Evolutionary conservation across 306 rosid genomes (phyloP).

Genomic region (Acacia crassicarpa): DNA sequence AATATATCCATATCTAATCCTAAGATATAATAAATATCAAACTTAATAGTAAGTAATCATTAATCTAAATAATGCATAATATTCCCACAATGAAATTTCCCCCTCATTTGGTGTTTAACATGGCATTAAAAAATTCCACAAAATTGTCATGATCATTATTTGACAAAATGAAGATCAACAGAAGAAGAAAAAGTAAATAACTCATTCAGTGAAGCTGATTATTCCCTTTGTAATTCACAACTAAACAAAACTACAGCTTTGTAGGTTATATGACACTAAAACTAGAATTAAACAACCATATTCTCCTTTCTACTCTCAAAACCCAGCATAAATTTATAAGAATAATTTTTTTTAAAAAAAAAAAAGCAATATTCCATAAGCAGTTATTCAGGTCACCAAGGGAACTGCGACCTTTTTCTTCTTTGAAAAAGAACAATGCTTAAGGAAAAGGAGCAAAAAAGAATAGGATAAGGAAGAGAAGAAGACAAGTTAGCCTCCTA

Average conservation of each 20-base stretch:
- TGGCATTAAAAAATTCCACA: neutral
- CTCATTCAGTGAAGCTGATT: neutral
- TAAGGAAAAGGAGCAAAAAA: neutral
- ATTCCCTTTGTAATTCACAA: neutral
- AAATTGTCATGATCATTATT: neutral
- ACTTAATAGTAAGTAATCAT: too few relatives aligned
- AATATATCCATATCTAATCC: too few relatives aligned
- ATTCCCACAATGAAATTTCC: neutral
- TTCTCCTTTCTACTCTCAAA: neutral
- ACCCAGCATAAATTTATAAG: neutral
- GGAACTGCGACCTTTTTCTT: neutral
- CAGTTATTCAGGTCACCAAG: constrained; percentile 2
- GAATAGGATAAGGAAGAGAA: neutral
- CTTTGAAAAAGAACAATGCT: neutral
- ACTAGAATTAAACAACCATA: neutral
- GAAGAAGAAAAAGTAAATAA: neutral
- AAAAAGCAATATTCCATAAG: neutral
- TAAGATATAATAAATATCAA: too few relatives aligned
- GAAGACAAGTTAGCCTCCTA: neutral
- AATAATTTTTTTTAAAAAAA: neutral
- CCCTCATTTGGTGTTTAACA: neutral
- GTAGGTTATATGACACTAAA: neutral
- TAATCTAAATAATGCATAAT: too few relatives aligned
- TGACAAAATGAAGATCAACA: neutral
- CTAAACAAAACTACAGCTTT: neutral